Evolutionary conservation across 495 filamentous ascomycete genomes (phyloP).

Genomic region (Aspergillus saccharolyticus): DNA sequence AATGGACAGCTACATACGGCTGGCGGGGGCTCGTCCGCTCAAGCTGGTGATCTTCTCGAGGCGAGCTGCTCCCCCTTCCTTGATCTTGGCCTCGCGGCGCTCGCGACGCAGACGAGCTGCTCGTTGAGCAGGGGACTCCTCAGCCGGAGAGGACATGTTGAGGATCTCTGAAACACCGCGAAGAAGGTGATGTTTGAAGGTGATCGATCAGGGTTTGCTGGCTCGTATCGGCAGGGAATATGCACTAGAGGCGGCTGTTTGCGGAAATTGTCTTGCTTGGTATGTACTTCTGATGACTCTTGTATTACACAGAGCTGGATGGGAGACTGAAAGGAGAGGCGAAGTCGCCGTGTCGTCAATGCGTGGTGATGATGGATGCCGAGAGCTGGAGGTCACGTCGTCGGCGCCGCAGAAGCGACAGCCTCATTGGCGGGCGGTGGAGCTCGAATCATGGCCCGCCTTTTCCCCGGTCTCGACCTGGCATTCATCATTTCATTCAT

Average conservation of each 20-base stretch:
- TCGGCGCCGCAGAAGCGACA: neutral
- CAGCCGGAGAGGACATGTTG: constrained; percentile 33
- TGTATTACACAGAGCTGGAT: neutral
- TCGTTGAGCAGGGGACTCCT: constrained; percentile 55
- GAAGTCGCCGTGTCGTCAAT: neutral
- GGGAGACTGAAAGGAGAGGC: neutral
- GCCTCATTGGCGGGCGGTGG: neutral
- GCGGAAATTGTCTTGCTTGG: neutral
- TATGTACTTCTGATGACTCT: neutral
- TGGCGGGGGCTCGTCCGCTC: constrained; percentile 57
- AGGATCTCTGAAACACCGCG: neutral
- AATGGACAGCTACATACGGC: constrained; percentile 25
- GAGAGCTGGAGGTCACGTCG: neutral
- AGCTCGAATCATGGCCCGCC: neutral
- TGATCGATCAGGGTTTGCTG: neutral
- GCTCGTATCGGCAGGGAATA: too few species aligned
- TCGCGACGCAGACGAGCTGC: constrained; percentile 84
- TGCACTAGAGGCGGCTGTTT: neutral
- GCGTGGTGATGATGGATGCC: neutral
- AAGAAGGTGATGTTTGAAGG: neutral
- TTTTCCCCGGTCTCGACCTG: neutral
- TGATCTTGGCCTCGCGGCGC: constrained; percentile 84
- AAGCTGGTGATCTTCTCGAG: constrained; percentile 81
- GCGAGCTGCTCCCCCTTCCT: constrained; percentile 69
- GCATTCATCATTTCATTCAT: neutral